Evolutionary conservation across 1,284 basidiomycete species (phyloP), one percentile per base, ranked within the genome.

Genomic region (Cystobasidium sp.): DNA sequence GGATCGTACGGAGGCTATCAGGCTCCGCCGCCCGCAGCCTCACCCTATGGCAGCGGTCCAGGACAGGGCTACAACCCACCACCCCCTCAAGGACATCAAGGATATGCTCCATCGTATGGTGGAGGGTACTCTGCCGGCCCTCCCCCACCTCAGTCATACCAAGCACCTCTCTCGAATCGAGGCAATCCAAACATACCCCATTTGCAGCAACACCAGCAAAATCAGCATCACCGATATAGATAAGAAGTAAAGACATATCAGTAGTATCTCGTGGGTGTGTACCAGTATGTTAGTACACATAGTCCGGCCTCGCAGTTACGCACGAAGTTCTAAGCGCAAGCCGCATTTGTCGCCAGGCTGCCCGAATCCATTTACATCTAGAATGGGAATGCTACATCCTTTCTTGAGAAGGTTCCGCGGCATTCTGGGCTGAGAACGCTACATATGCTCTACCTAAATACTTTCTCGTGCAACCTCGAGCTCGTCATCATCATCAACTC

Each of bases 61-160:
- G 64, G 8, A 51, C 53, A 22, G 39, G 63, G 43, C 7, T 55
- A 47, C 14, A 49, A 61, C 22, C 64, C 58, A 43, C 64, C 72
- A 18, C 62, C 75, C 18, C 24, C 68, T 8, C 63, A 67, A 22
- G 37, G 20, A 55, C 49, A 47, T 31, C 49, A 63, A 53, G 59
- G 47, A 9, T 59, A 63, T n/a, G 49, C 68, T 31, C 61, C 68
- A 7, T 22, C 62, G 12, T 67, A 65, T 12, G 75, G 59, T 3
- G 65, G 65, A 46, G 66, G 73, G 0, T 75, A 75, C 4, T 77
- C 76, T 74, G 73, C 65, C 44, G 49, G 53, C 37, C 37, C 64
- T 7, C 39, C 66, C 22, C 55, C 53, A 41, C 37, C 55, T 6
- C 55, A 59, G 31, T 61, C 59, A 39, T 44, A 49, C 14, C 67